Percentiles rank a stretch among this genome's conserved stretches.
Evolutionary conservation across 2,329 filamentous ascomycete species (phyloP).

Genomic region (Aureobasidium melanogenum): DNA sequence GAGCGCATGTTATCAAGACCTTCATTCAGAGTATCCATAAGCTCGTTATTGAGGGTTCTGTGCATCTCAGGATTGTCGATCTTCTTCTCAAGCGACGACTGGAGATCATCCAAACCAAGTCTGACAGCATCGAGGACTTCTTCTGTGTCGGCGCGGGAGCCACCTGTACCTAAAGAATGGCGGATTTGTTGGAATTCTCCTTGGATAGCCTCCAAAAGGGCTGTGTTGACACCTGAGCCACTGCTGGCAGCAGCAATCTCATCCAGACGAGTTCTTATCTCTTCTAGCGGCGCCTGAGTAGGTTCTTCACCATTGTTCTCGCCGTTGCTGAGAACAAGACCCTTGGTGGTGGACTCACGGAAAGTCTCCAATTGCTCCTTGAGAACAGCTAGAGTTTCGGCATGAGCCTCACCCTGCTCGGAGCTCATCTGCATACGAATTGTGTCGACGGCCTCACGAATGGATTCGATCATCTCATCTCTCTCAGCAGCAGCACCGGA

Average conservation of each 20-base stretch:
- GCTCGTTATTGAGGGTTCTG: constrained; percentile 46
- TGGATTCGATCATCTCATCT: constrained; percentile 58
- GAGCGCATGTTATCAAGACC: constrained; percentile 67
- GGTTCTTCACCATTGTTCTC: constrained; percentile 15
- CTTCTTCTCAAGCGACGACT: constrained; percentile 41
- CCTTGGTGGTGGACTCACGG: constrained; percentile 33
- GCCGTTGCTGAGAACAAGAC: constrained; percentile 30
- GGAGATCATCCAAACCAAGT: constrained; percentile 41
- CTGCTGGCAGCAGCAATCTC: constrained; percentile 26
- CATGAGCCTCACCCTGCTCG: constrained; percentile 33
- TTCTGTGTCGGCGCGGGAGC: constrained; percentile 36
- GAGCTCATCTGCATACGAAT: constrained; percentile 30
- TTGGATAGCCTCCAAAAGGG: constrained; percentile 44
- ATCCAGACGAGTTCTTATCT: constrained; percentile 28
- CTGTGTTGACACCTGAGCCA: constrained; percentile 33
- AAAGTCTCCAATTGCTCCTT: constrained; percentile 35
- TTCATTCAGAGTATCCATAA: constrained; percentile 54
- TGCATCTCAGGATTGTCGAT: constrained; percentile 47
- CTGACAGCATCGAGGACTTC: constrained; percentile 41
- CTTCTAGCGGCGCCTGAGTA: constrained; percentile 6
- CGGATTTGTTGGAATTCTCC: constrained; percentile 43
- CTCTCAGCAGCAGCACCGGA: constrained; percentile 36
- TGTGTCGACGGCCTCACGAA: constrained; percentile 43
- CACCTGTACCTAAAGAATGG: constrained; percentile 32
- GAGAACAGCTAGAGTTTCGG: constrained; percentile 33